phyloP scores from a whole-genome alignment of 2,329 filamentous ascomycete species.

The Penicillium sp. region DNA sequence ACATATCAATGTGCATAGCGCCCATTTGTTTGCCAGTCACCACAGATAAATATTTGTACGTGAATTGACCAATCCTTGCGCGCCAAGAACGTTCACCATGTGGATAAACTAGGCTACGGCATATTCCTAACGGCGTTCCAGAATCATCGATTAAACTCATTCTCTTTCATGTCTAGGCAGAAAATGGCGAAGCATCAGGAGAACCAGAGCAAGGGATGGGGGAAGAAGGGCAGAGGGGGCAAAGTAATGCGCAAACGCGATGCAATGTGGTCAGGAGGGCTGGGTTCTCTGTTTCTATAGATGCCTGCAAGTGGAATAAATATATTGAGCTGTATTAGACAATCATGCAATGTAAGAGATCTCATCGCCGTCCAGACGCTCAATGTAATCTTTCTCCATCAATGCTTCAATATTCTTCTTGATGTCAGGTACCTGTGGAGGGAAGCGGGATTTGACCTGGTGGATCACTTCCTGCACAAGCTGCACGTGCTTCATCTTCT shows the following conservation, averaged over 20 bases:
- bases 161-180: conserved; percentile 11
- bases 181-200: not conserved
- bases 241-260: not conserved
- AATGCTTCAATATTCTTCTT: conserved; percentile 99
- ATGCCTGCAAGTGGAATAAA: conserved; percentile 15
- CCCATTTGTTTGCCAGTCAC: not conserved
- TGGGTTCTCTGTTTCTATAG: conserved; percentile 2
- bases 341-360: conserved; percentile 87
- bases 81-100: not conserved
- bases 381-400: conserved; percentile 97
- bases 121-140: not conserved
- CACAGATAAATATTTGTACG: not conserved
- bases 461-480: conserved; percentile 94
- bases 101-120: conserved; percentile 1
- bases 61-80: not conserved
- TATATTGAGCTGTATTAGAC: conserved; percentile 6
- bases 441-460: conserved; percentile 91
- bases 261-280: not conserved
- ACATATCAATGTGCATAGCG: not conserved
- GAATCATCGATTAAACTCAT: conserved; percentile 5
- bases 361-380: conserved; percentile 92
- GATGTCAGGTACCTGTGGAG: conserved; percentile 92
- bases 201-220: not conserved
- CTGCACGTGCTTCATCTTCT: conserved; percentile 97
- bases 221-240: not conserved